Evolutionary conservation across 352 stramenopile species (phyloP).

Genomic region (Phytopythium aichiense): DNA sequence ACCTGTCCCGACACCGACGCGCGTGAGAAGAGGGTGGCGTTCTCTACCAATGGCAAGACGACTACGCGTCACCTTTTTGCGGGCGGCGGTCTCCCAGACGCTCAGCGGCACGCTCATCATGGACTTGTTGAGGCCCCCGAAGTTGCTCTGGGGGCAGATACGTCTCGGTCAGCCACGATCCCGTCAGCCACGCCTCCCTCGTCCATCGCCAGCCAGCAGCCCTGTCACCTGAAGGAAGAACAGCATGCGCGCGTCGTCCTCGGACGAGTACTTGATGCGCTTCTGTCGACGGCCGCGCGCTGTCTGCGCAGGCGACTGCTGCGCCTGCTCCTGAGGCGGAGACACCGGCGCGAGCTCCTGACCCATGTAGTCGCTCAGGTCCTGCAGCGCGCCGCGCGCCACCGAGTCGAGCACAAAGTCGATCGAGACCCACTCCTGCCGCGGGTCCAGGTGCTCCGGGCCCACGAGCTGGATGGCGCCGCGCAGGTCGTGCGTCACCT

Average conservation of each 20-base stretch:
- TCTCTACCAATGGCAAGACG: too few species aligned
- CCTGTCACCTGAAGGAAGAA: conserved; percentile 26
- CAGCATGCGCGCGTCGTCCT: conserved; percentile 50
- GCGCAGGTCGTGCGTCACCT: conserved; percentile 10
- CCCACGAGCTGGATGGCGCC: conserved; percentile 39
- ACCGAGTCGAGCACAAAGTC: conserved; percentile 53
- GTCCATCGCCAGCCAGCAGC: not conserved
- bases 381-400: conserved; percentile 22
- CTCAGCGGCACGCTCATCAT: conserved; percentile 16
- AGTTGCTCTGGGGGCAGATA: not conserved
- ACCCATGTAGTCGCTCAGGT: conserved; percentile 32
- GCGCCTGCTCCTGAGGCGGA: not conserved
- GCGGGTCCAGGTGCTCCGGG: conserved; percentile 18
- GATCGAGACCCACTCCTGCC: conserved; percentile 30
- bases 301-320: not conserved
- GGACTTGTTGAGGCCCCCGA: conserved; percentile 1
- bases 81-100: conserved; percentile 14
- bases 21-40: not conserved
- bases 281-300: not conserved
- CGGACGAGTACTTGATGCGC: conserved; percentile 24
- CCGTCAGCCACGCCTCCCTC: not conserved
- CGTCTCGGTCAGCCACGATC: not conserved
- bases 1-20: conserved; percentile 10
- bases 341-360: conserved; percentile 8
- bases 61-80: not conserved